Evolutionary conservation across 1,284 basidiomycete genomes (phyloP).

Genomic region (Ceratobasidium sp.): DNA sequence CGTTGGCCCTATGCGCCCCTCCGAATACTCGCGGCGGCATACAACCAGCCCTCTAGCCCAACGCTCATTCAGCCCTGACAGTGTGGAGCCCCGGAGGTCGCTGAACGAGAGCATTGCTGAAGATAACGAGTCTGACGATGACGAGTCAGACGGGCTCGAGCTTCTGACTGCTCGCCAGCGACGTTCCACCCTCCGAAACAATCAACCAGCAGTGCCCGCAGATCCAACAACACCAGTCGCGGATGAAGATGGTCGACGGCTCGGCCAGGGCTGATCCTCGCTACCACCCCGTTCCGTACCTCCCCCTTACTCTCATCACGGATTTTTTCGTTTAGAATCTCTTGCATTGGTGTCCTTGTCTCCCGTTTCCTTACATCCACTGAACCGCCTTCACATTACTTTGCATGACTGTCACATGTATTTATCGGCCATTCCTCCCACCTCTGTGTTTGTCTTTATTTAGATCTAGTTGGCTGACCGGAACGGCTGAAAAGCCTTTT

Average conservation of each 20-base stretch:
- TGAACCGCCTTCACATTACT: conserved; percentile 27
- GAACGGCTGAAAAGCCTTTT: background rate
- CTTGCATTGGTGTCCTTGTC: conserved; percentile 36
- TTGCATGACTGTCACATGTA: conserved; percentile 38
- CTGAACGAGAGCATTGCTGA: conserved; percentile 43
- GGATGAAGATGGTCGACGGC: conserved; percentile 36
- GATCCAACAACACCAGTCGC: conserved; percentile 44
- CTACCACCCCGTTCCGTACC: background rate
- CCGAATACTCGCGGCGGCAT: conserved; percentile 17
- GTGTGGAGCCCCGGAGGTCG: conserved; percentile 29
- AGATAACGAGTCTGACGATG: conserved; percentile 58
- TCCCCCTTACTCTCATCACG: conserved; percentile 19
- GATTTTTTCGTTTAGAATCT: conserved; percentile 45
- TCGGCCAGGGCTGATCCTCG: conserved; percentile 19
- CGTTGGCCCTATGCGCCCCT: conserved; percentile 11
- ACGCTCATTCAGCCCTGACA: conserved; percentile 41
- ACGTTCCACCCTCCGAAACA: conserved; percentile 53
- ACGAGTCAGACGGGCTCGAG: conserved; percentile 68
- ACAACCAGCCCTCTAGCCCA: conserved; percentile 24
- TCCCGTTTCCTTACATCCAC: conserved; percentile 28
- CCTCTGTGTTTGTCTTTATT: conserved; percentile 35
- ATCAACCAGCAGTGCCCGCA: conserved; percentile 13
- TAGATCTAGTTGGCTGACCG: conserved; percentile 23
- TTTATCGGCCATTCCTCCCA: conserved; percentile 33
- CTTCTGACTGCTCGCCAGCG: conserved; percentile 65